Percentiles rank a stretch among this genome's conserved stretches.
phyloP scores from a whole-genome alignment of 768 basidiomycete species.

The Rhizopogon sp. region DNA sequence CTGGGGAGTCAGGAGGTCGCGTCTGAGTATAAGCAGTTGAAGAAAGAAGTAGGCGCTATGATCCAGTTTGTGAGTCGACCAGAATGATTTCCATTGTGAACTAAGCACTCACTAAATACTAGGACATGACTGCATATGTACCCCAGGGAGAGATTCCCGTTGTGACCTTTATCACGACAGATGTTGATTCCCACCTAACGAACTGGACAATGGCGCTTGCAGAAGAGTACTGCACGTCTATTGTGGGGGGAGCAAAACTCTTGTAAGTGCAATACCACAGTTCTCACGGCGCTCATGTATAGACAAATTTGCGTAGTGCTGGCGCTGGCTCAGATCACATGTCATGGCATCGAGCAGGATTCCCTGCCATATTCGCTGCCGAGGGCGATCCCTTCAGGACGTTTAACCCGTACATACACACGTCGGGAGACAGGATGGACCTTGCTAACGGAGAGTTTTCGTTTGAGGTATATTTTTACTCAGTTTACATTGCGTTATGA shows the following conservation, averaged over 20 bases:
- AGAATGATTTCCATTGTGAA: too few species aligned
- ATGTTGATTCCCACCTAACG: constrained; percentile 43
- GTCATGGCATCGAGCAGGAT: constrained; percentile 39
- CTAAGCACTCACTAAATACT: constrained; percentile 30
- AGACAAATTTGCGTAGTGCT: constrained; percentile 21
- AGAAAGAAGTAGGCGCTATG: constrained; percentile 45
- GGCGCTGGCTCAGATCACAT: constrained; percentile 43
- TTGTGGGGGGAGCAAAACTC: constrained; percentile 11
- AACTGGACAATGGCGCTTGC: constrained; percentile 28
- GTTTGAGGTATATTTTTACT: constrained; percentile 21
- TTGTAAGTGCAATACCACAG: constrained; percentile 25
- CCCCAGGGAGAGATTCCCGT: constrained; percentile 5
- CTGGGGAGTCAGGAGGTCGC: constrained; percentile 43
- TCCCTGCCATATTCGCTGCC: constrained; percentile 36
- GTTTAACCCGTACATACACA: constrained; percentile 39
- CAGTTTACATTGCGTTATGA: background rate
- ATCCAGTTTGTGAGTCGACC: constrained; percentile 39
- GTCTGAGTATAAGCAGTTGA: constrained; percentile 39
- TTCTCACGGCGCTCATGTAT: background rate
- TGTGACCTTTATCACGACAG: constrained; percentile 26
- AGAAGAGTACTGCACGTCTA: constrained; percentile 23
- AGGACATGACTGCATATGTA: constrained; percentile 36
- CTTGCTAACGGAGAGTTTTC: constrained; percentile 37
- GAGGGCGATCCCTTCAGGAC: constrained; percentile 38
- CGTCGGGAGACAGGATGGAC: constrained; percentile 18